Evolutionary conservation across 2,329 filamentous ascomycete genomes (phyloP), one percentile per base, ranked within the genome.

Genomic region (Pseudogymnoascus sp.): DNA sequence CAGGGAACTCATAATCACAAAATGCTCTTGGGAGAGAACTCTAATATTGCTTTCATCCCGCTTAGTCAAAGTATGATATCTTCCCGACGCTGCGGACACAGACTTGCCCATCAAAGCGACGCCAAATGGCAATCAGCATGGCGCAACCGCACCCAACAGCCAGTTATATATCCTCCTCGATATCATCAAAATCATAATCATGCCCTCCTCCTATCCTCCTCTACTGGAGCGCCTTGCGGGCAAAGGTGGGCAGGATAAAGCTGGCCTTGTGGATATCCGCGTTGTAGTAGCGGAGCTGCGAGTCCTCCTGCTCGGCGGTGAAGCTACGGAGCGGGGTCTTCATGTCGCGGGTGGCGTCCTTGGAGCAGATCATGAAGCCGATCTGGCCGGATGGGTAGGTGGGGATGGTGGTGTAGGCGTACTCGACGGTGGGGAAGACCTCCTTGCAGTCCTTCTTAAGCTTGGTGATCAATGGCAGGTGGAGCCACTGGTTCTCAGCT

Each of bases 401-500:
- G 65, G 95, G 95, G 78, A 99, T 99, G 73, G 93, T 97, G 74
- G 93, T 97, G 86, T 97, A 99, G 72, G 90, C 95, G 81, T 97
- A 99, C 81, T 99, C 95, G 77, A 90, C 95, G 67, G 91, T 90
- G 69, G 95, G 93, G 88, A 99, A 99, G 78, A 99, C 90, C 78
- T 95, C 89, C 78, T 89, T 89, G 89, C 93, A 97, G 75, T 92
- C 86, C 84, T 96, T 93, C 86, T 96, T 96, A 74, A 99, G 89
- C 81, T 93, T 86, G 76, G 87, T 86, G 80, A 99, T 99, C 73
- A 99, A 86, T 66, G 88, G 84, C 72, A 99, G 86, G 82, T 99
- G 95, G 66, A 99, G 89, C 95, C 95, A 99, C 81, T 96, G 93
- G 87, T 96, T 99, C 84, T 99, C 95, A 73, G 93, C 95, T 97